Evolutionary conservation across 257 asterid genomes (phyloP), one percentile per base, ranked within the genome.

Genomic region (Thymus quinquecostatus): DNA sequence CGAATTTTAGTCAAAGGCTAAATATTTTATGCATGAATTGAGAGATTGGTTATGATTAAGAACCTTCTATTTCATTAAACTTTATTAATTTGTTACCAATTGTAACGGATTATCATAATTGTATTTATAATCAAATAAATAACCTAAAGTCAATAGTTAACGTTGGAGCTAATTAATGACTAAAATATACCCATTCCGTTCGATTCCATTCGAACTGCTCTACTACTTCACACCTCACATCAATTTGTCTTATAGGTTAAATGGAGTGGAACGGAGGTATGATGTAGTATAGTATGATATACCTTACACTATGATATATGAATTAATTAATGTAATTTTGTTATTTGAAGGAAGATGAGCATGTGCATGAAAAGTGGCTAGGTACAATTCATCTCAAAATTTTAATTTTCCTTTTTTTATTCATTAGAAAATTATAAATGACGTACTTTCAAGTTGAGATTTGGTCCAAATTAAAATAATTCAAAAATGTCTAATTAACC

Each of bases 361-460:
- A 40, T 40, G 68, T 28, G 21, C 21, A 21, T 21, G 40, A 28
- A 63, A 4, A 43, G 48, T 27, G 10, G 40, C 63, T 10, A 43
- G 44, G 44, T 64, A 47, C 57, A 44, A 30, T 64, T 64, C 43
- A 64, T 64, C 56, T 0, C 3, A 10, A 30, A 64, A 28, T 64
- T 5, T 57, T 29, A 29, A 6, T 14, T 21, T 13, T 56, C 11
- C 33, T 1, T 21, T 41, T 8, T 21, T 21, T 21, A 21, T 21
- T 21, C 21, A 21, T 21, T 0, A 21, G 21, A 21, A 21, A 21
- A 21, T 21, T 21, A 21, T 3, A 44, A 14, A 30, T 64, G 57
- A 29, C 47, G 69, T 66, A 66, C 47, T 66, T 49, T 2, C 12
- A 32, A 33, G 70, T 66, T 66, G 60, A 41, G 68, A 21, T 40